Base-by-base conservation (phyloP, 1,284 basidiomycete species). In the Leccinum pachyderme region DNA sequence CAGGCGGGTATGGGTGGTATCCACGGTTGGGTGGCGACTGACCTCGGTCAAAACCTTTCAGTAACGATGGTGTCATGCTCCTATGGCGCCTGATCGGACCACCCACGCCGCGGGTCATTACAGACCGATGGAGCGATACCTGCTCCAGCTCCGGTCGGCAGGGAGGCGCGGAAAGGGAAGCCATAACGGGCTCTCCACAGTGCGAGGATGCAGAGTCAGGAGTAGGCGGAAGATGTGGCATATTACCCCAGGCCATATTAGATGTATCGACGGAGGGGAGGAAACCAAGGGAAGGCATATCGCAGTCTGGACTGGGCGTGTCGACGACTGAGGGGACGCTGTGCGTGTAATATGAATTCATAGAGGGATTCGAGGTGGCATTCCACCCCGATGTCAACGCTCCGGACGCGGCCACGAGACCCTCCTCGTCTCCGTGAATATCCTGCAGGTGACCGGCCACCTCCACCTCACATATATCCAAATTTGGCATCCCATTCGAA, bases 51-150 rank as follows among this genome's bases (percentile, higher is more conserved):
- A 57, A 66, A 50, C 72, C 76, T 52, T 79, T 75, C 43, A 75
- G 69, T 25, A 83, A 60, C 0, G 82, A 82, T 15, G 88, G 88
- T 22, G 89, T 91, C 77, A 86, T 88, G 67, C 86, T 88, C 53
- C 88, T 75, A 66, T 89, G 83, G 48, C 87, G 76, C 52, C 87
- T 73, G 37, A 83, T 77, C 6, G 88, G 85, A 3, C 86, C 86
- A n/a, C 71, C 60, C 13, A 70, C 72, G 8, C 64, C 59, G n/a
- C 66, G 63, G 12, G 62, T 49, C 55, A 60, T 62, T 11, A 66
- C 49, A 6, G 70, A 59, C 12, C 60, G 64, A 39, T 66, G 67
- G 15, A 61, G 55, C 11, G 63, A 54, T 18, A 54, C 60, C 44
- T 59, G 58, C 28, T 89, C 87, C 56, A 89, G 89, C 12, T 75